Evolutionary conservation across 1,284 basidiomycete species (phyloP).

Genomic region (Irpex sp.): DNA sequence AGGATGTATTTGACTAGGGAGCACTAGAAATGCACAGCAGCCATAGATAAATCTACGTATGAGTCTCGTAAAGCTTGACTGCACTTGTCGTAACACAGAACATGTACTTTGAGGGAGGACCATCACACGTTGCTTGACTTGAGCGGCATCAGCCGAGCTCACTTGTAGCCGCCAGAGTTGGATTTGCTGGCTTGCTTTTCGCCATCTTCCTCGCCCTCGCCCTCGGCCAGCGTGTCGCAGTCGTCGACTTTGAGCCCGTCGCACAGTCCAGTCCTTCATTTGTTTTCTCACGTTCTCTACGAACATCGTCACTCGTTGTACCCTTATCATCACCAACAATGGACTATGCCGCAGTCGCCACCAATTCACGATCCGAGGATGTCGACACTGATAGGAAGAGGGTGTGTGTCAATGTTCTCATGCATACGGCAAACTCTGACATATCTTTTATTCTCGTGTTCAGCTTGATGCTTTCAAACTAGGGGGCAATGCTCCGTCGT

Average conservation of each 20-base stretch:
- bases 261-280: conserved; percentile 31
- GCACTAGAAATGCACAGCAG: too few species aligned
- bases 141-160: conserved; percentile 14
- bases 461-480: conserved; percentile 59
- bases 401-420: conserved; percentile 17
- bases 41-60: too few species aligned
- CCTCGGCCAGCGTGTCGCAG: conserved; percentile 16
- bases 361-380: conserved; percentile 23
- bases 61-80: neutral
- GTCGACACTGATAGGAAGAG: conserved; percentile 30
- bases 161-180: conserved; percentile 19
- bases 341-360: conserved; percentile 28
- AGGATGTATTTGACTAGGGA: too few species aligned
- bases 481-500: conserved; percentile 24
- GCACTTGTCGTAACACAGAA: neutral
- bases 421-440: conserved; percentile 2
- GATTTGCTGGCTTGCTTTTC: conserved; percentile 23
- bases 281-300: conserved; percentile 27
- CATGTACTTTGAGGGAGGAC: neutral
- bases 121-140: neutral
- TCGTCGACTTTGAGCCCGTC: conserved; percentile 17
- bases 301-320: conserved; percentile 34
- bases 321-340: conserved; percentile 20
- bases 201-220: conserved; percentile 24
- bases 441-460: neutral